Percentiles rank a stretch among this genome's conserved stretches.
These are phyloP conservation scores for Aspergillus calidoustus DNA, from an alignment of 2,329 filamentous ascomycete genomes.

Conservation along the genomic window DNA sequence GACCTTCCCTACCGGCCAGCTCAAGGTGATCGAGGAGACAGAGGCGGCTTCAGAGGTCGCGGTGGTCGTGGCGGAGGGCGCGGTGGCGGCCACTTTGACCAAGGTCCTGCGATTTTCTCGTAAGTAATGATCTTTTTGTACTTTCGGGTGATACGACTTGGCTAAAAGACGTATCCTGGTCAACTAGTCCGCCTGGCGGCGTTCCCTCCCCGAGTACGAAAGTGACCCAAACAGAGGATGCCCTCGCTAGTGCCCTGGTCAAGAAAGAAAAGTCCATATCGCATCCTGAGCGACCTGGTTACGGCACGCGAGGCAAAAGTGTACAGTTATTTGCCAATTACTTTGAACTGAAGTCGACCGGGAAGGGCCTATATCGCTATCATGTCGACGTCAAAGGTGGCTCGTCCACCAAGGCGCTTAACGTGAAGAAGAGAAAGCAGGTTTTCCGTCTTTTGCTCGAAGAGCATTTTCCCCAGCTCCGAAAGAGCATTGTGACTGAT, in stretches of 20 bases:
- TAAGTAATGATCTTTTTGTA: conserved; percentile 24
- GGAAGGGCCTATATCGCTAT: conserved; percentile 48
- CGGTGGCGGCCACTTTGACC: conserved; percentile 20
- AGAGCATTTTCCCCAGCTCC: conserved; percentile 36
- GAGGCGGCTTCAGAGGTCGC: conserved; percentile 24
- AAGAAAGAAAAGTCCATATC: conserved; percentile 24
- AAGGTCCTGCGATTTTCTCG: conserved; percentile 34
- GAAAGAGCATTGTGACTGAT: conserved; percentile 44
- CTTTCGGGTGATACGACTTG: not conserved
- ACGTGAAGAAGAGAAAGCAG: conserved; percentile 52
- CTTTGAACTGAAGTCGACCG: conserved; percentile 41
- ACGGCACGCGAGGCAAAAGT: conserved; percentile 38
- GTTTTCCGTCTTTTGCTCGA: conserved; percentile 54
- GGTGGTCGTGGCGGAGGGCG: conserved; percentile 25
- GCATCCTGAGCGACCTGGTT: conserved; percentile 44
- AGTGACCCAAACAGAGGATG: conserved; percentile 36
- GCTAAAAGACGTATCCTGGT: not conserved
- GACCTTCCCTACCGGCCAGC: conserved; percentile 30
- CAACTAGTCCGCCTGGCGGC: conserved; percentile 28
- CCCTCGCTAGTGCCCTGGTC: conserved; percentile 30
- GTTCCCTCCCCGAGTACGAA: conserved; percentile 27
- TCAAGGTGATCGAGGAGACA: conserved; percentile 11
- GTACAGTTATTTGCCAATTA: conserved; percentile 47
- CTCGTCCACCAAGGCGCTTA: conserved; percentile 29
- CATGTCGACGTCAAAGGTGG: conserved; percentile 39